These are phyloP conservation scores for Penicillium sp. DNA, from an alignment of 2,329 filamentous ascomycete species.

Conservation along the genomic window DNA sequence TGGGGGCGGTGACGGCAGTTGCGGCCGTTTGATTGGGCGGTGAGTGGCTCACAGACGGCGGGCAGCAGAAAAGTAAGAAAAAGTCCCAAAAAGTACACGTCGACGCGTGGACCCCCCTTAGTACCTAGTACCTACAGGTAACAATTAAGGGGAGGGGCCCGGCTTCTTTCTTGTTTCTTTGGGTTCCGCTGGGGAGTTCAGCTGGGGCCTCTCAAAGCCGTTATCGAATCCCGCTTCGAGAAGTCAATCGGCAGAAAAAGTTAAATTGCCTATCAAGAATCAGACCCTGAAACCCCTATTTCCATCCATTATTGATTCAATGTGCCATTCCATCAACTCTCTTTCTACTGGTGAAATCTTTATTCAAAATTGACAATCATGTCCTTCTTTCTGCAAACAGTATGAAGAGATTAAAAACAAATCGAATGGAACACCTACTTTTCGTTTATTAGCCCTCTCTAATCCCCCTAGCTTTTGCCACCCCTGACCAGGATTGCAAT, in stretches of 20 bases:
- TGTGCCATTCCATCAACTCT: background rate
- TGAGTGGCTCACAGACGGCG: background rate
- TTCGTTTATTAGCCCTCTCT: too few species aligned
- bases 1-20: conserved; percentile 25
- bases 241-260: conserved; percentile 1
- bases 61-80: background rate
- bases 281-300: background rate
- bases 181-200: background rate
- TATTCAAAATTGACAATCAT: background rate
- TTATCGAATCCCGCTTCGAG: background rate
- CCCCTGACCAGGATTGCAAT: too few species aligned
- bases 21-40: conserved; percentile 19
- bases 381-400: background rate
- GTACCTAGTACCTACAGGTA: too few species aligned
- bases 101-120: conserved; percentile 26
- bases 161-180: conserved; percentile 2
- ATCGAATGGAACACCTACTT: background rate
- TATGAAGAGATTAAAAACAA: background rate
- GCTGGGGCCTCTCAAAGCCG: background rate
- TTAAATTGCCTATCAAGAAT: conserved; percentile 5
- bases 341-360: background rate
- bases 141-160: conserved; percentile 4
- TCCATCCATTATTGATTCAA: background rate
- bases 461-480: too few species aligned
- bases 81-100: conserved; percentile 16